Evolutionary conservation across 257 asterid species (phyloP), one percentile per base, ranked within the genome.

Genomic region (Nicotiana sylvestris): DNA sequence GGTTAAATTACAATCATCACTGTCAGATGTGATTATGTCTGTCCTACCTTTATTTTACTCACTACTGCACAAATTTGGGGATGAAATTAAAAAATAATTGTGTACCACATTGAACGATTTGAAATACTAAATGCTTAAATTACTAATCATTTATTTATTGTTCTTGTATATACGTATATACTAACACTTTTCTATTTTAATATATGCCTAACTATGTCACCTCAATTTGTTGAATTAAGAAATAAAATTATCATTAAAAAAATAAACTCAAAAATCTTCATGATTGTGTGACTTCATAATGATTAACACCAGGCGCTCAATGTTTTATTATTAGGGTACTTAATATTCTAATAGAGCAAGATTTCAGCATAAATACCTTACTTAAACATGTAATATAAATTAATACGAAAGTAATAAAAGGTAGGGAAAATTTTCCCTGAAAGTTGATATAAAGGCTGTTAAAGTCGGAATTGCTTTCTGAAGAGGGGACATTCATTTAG

Each of bases 401-500:
- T 0, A 74, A 49, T 49, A 66, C 32, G 87, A 84, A 83, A 83
- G 76, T 67, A 30, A 66, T 66, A 76, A 43, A 65, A 37, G 66
- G 18, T 49, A 67, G 84, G 53, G 82, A 80, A 82, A 87, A 76
- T 13, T 86, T 85, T 74, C 15, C 69, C 51, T 80, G 27, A 87
- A 86, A 84, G 88, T 67, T 67, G 82, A 83, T 85, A 62, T 77
- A 70, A 89, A 86, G 66, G 89, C 90, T 88, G 95, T 84, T 82
- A 88, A 86, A 83, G 88, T 81, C 72, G 13, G 58, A 62, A 83
- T 65, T 85, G 82, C 85, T 85, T 87, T 85, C 76, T 74, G 85
- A 80, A 82, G 85, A 87, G 93, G 93, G 89, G 89, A 90, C 93
- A 90, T 79, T 43, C 78, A 81, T 29, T 76, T 81, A 80, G 37